Evolutionary conservation across 164 flowering plant species (phyloP).

Genomic region (Umbilicus rupestris): DNA sequence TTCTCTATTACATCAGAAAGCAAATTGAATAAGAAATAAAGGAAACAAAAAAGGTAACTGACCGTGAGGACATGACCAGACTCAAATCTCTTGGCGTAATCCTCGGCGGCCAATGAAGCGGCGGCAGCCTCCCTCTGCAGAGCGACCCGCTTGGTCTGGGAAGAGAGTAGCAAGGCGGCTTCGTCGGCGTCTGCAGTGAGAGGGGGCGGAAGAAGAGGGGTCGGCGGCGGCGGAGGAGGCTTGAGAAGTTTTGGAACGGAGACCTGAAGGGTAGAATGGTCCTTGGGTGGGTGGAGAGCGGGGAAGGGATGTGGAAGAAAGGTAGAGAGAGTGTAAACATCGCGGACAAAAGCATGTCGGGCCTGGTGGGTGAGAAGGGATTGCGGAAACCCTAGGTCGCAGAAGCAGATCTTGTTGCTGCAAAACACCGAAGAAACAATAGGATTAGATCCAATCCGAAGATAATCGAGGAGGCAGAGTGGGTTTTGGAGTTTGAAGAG

Average conservation of each 20-base stretch:
- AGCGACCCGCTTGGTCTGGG: slow-evolving; percentile 55
- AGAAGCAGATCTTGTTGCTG: slow-evolving; percentile 73
- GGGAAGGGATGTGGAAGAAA: slow-evolving; percentile 56
- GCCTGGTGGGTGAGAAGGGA: slow-evolving; percentile 30
- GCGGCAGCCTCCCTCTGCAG: slow-evolving; percentile 69
- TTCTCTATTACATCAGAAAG: neutral
- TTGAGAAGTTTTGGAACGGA: slow-evolving; percentile 52
- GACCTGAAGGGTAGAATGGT: slow-evolving; percentile 56
- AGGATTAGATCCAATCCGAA: slow-evolving; percentile 3
- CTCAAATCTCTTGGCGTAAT: slow-evolving; percentile 66
- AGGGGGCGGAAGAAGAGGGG: slow-evolving; percentile 11
- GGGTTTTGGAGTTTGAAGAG: slow-evolving; percentile 1
- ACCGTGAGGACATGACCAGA: slow-evolving; percentile 27
- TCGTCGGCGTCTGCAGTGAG: slow-evolving; percentile 14
- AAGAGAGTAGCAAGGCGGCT: slow-evolving; percentile 22
- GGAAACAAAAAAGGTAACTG: neutral
- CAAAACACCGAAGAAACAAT: slow-evolving; percentile 13
- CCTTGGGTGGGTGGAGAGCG: slow-evolving; percentile 22
- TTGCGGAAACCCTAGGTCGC: slow-evolving; percentile 64
- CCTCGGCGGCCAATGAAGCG: slow-evolving; percentile 67
- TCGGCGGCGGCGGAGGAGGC: slow-evolving; percentile 18
- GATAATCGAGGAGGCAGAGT: slow-evolving; percentile 16
- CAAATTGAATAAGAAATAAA: neutral
- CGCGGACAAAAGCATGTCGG: slow-evolving; percentile 33
- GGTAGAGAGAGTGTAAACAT: slow-evolving; percentile 41